phyloP scores from a whole-genome alignment of 768 basidiomycete species.

The Leccinum subgranulosum region DNA sequence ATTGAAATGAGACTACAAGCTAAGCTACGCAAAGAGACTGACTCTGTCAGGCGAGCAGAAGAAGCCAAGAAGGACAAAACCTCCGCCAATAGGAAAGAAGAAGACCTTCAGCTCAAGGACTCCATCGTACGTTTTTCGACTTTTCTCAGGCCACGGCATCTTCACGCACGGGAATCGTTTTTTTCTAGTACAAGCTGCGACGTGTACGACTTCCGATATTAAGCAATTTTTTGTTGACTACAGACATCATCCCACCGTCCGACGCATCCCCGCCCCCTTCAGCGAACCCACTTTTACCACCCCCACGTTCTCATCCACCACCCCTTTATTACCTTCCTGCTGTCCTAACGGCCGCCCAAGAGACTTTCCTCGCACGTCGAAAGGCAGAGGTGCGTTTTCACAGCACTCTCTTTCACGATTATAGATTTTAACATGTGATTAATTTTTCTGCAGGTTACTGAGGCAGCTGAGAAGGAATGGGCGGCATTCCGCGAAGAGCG shows the following conservation, averaged over 20 bases:
- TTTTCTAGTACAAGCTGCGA: slow-evolving; percentile 67
- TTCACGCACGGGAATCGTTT: background rate
- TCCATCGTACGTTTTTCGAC: slow-evolving; percentile 57
- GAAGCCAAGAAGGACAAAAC: slow-evolving; percentile 85
- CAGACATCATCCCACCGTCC: slow-evolving; percentile 55
- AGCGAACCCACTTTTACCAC: slow-evolving; percentile 40
- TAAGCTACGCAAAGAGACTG: slow-evolving; percentile 83
- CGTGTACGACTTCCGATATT: slow-evolving; percentile 67
- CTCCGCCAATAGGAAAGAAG: slow-evolving; percentile 72
- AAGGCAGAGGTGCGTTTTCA: slow-evolving; percentile 54
- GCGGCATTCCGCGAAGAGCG: slow-evolving; percentile 60
- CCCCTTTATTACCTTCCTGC: slow-evolving; percentile 77
- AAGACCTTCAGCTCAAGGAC: slow-evolving; percentile 77
- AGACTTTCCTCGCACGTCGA: slow-evolving; percentile 57
- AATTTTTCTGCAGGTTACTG: slow-evolving; percentile 44
- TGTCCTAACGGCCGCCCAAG: slow-evolving; percentile 64
- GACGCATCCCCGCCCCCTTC: slow-evolving; percentile 30
- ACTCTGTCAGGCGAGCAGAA: slow-evolving; percentile 79
- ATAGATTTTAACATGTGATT: background rate
- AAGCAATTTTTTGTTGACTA: slow-evolving; percentile 73
- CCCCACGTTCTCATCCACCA: slow-evolving; percentile 66
- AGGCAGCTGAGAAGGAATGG: slow-evolving; percentile 71
- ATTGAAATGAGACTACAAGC: slow-evolving; percentile 83
- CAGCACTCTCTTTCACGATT: background rate
- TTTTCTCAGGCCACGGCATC: background rate